These are phyloP conservation scores for Kandelia obovata DNA, from an alignment of 345 rosid species.

Conservation along the genomic window DNA sequence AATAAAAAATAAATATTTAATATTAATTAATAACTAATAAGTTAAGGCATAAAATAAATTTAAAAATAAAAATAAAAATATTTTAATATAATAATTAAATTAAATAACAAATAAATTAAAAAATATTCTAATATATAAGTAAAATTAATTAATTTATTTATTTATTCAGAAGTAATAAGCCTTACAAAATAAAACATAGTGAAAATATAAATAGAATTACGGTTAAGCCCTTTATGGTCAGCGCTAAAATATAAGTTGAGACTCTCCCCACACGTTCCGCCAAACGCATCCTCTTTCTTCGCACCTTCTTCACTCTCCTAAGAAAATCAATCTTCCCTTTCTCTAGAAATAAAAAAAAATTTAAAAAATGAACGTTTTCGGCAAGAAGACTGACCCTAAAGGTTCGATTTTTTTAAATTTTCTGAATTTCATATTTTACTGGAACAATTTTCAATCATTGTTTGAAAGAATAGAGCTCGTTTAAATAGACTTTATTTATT, in stretches of 20 bases:
- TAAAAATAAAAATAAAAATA: too few species aligned
- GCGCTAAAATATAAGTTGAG: neutral
- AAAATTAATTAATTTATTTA: too few species aligned
- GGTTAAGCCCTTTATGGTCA: neutral
- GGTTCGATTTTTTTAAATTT: slow-evolving; percentile 32
- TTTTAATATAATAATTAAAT: too few species aligned
- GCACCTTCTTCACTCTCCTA: neutral
- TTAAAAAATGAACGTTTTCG: slow-evolving; percentile 55
- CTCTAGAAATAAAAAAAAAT: neutral
- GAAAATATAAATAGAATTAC: neutral
- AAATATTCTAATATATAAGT: too few species aligned
- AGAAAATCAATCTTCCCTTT: too few species aligned
- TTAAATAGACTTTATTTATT: neutral
- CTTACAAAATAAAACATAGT: too few species aligned
- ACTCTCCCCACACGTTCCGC: too few species aligned
- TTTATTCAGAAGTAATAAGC: too few species aligned
- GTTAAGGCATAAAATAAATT: too few species aligned
- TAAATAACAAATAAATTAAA: too few species aligned
- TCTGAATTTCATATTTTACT: neutral
- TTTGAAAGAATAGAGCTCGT: neutral
- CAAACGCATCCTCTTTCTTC: neutral
- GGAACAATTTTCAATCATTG: neutral
- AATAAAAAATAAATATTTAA: too few species aligned
- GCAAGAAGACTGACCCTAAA: slow-evolving; percentile 65
- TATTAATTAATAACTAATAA: too few species aligned